Evolutionary conservation across 495 filamentous ascomycete genomes (phyloP).

Genomic region (Aspergillus hancockii): DNA sequence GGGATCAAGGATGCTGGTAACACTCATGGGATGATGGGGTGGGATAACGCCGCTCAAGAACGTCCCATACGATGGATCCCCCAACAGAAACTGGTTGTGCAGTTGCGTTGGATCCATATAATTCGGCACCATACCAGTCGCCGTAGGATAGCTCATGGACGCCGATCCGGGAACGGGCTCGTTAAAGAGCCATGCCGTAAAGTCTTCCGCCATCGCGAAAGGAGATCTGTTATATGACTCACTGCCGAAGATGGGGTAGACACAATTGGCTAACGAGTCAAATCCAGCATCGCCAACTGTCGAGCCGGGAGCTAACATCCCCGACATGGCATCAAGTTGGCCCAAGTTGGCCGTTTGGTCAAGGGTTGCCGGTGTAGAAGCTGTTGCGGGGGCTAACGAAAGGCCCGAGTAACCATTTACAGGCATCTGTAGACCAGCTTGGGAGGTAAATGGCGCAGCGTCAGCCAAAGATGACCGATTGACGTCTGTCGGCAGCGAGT

Average conservation of each 20-base stretch:
- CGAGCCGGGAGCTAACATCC: slow-evolving; percentile 33
- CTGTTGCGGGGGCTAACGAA: slow-evolving; percentile 19
- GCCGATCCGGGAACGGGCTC: slow-evolving; percentile 44
- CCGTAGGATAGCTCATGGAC: slow-evolving; percentile 31
- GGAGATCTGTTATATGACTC: slow-evolving; percentile 84
- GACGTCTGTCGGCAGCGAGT: slow-evolving; percentile 32
- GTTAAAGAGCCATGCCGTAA: slow-evolving; percentile 88
- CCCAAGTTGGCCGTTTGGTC: slow-evolving; percentile 17
- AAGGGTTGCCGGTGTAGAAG: slow-evolving; percentile 18
- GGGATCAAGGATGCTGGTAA: slow-evolving; percentile 86
- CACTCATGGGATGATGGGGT: slow-evolving; percentile 77
- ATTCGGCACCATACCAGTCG: slow-evolving; percentile 39
- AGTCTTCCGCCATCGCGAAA: slow-evolving; percentile 87
- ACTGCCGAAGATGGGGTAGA: slow-evolving; percentile 80
- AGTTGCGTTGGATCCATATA: slow-evolving; percentile 52
- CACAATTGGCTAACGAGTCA: slow-evolving; percentile 67
- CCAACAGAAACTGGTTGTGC: slow-evolving; percentile 42
- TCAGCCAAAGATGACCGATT: slow-evolving; percentile 22
- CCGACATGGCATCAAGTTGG: slow-evolving; percentile 34
- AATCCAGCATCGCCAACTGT: slow-evolving; percentile 46
- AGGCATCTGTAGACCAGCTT: slow-evolving; percentile 23
- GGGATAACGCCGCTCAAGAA: slow-evolving; percentile 39
- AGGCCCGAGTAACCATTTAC: slow-evolving; percentile 35
- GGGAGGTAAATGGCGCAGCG: slow-evolving; percentile 26
- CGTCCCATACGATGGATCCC: slow-evolving; percentile 40